These are phyloP conservation scores for Quercus tomentella DNA, from an alignment of 331 rosid genomes.

Conservation along the genomic window DNA sequence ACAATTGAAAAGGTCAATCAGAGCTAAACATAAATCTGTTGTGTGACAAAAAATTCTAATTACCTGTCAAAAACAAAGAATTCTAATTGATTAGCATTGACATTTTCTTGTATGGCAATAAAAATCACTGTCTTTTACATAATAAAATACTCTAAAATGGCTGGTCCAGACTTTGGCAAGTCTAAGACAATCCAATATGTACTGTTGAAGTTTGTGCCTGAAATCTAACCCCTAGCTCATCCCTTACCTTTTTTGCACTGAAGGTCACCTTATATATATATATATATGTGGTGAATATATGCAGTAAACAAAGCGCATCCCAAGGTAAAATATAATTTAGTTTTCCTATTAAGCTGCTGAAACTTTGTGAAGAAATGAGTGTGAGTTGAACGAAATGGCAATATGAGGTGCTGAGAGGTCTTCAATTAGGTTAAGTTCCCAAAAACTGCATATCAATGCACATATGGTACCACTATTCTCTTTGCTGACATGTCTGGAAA, in stretches of 20 bases:
- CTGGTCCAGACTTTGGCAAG: not conserved
- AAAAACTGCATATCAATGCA: not conserved
- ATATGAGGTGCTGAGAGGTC: not conserved
- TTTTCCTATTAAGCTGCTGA: not conserved
- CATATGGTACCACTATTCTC: not conserved
- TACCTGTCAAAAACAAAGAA: too few species aligned
- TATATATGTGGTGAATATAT: not conserved
- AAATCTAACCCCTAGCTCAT: constrained; percentile 6
- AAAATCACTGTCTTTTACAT: not conserved
- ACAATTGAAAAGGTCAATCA: too few species aligned
- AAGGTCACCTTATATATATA: too few species aligned
- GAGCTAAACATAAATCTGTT: too few species aligned
- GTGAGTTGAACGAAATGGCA: not conserved
- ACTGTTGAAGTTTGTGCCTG: not conserved
- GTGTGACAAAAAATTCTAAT: too few species aligned
- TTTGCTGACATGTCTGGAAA: not conserved
- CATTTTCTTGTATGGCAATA: not conserved
- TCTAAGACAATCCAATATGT: not conserved
- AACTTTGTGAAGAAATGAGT: not conserved
- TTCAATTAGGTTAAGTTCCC: not conserved
- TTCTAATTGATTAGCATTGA: too few species aligned
- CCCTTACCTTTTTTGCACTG: not conserved
- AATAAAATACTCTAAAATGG: not conserved
- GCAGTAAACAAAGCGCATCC: not conserved
- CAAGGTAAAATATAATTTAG: not conserved